Percentiles rank a stretch among this genome's conserved stretches.
phyloP scores from a whole-genome alignment of 306 rosid genomes.

The cucumber (Cucumis sativus) region DNA sequence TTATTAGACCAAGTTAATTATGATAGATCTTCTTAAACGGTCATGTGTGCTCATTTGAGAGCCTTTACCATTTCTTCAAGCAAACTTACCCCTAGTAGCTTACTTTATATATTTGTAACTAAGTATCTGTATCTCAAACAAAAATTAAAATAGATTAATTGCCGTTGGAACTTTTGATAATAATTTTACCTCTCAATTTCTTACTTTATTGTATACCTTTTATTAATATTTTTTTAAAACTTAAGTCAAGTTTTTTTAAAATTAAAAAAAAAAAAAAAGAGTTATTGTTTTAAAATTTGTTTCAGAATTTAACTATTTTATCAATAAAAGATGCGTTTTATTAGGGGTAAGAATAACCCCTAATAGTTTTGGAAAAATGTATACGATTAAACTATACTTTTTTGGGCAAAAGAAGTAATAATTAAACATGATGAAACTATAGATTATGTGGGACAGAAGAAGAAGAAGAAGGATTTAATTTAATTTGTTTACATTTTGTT shows the following conservation, averaged over 20 bases:
- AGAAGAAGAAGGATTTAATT: neutral
- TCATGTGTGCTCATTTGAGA: conserved; percentile 3
- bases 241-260: no score
- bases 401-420: neutral
- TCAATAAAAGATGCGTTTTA: no score
- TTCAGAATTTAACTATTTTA: no score
- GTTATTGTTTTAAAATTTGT: no score
- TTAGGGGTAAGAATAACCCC: no score
- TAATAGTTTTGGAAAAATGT: no score
- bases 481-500: neutral
- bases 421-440: neutral
- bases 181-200: no score
- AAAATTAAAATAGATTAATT: no score
- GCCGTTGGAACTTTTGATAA: no score
- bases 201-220: no score
- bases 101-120: neutral
- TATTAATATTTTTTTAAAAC: no score
- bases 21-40: neutral
- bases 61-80: neutral
- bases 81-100: neutral
- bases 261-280: no score
- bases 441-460: neutral
- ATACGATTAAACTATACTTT: neutral
- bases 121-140: neutral
- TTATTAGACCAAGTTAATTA: neutral